Evolutionary conservation across 768 basidiomycete species (phyloP).

Genomic region (Lyophyllum shimeji): DNA sequence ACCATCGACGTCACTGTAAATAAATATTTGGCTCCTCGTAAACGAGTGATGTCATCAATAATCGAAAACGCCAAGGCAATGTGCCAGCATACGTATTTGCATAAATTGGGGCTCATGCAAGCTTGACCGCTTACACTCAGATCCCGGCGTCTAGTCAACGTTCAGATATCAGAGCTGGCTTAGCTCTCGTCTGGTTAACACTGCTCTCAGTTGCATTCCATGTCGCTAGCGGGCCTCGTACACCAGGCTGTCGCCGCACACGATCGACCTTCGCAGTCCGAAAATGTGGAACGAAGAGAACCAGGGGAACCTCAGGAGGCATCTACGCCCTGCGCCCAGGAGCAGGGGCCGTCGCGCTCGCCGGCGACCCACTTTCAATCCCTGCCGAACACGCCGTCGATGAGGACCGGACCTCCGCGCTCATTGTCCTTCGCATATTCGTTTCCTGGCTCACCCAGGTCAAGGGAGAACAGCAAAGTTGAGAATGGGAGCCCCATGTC

Average conservation of each 20-base stretch:
- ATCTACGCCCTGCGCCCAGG: neutral
- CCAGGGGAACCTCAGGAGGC: neutral
- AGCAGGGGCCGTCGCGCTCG: slow-evolving; percentile 14
- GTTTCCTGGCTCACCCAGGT: slow-evolving; percentile 38
- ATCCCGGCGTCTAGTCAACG: too few species aligned
- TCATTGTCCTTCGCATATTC: slow-evolving; percentile 69
- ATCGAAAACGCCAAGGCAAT: slow-evolving; percentile 1
- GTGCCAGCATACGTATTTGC: neutral
- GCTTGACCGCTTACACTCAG: too few species aligned
- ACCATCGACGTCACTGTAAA: too few species aligned
- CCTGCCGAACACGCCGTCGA: slow-evolving; percentile 52
- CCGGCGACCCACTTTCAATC: slow-evolving; percentile 22
- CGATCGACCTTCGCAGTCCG: neutral
- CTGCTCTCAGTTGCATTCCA: slow-evolving; percentile 9
- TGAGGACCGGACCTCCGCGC: slow-evolving; percentile 71
- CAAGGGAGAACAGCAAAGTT: slow-evolving; percentile 24
- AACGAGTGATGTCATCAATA: slow-evolving; percentile 20
- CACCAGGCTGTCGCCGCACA: slow-evolving; percentile 16
- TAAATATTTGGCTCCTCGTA: too few species aligned
- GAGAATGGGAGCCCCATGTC: slow-evolving; percentile 22
- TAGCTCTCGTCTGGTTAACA: neutral
- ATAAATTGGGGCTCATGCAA: too few species aligned
- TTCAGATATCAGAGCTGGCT: neutral
- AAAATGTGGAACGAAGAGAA: neutral
- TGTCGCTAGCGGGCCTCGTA: slow-evolving; percentile 26